Conservation (phyloP, 2,329 filamentous ascomycete species). For the Nothomitra cinnamomea region DNA sequence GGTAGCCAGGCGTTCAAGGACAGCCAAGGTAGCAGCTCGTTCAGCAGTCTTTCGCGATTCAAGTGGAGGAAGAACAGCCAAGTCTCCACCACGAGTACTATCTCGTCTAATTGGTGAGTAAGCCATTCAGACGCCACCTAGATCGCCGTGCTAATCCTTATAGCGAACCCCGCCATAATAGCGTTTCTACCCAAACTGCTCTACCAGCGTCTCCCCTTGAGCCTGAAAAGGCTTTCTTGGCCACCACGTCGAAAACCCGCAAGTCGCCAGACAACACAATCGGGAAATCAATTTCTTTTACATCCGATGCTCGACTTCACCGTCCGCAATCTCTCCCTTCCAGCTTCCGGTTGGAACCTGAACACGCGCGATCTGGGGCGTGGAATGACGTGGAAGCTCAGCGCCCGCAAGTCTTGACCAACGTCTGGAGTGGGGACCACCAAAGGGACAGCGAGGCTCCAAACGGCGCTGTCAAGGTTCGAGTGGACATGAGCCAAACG, state of each 20-base stretch:
- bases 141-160: no score
- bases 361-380: neutral
- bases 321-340: neutral
- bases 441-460: neutral
- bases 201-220: neutral
- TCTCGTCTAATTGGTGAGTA: neutral
- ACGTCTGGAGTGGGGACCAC: neutral
- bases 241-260: neutral
- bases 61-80: conserved; percentile 1
- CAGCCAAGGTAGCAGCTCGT: neutral
- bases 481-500: neutral
- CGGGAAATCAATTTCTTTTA: neutral
- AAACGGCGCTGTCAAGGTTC: neutral
- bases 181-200: neutral
- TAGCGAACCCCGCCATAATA: neutral
- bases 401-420: neutral
- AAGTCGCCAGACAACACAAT: neutral
- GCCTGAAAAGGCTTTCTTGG: neutral
- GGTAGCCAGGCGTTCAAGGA: neutral
- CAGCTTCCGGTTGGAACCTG: neutral
- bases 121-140: neutral
- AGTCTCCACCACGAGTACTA: neutral
- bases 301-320: neutral
- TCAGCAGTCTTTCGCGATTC: neutral
- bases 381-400: neutral